Conservation (phyloP, 257 asterid genomes). For the Solanum bukasovii region DNA sequence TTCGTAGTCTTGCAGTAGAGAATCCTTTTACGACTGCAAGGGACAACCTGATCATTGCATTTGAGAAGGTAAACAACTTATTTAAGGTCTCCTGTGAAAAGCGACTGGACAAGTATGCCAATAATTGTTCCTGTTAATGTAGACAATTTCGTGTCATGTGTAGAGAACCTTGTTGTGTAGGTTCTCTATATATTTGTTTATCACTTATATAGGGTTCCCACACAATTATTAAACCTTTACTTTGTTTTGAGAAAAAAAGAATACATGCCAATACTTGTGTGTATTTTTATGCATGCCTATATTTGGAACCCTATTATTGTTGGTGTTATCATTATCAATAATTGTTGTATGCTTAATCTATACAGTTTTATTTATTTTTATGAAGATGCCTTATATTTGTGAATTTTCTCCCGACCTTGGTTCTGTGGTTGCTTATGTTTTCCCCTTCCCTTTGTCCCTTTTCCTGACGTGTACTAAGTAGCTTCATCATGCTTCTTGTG, state of each 20-base stretch:
- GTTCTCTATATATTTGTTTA: not conserved
- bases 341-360: not conserved
- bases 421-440: not conserved
- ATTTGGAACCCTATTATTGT: not conserved
- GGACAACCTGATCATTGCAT: slow-evolving; percentile 83
- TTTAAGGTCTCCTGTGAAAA: not conserved
- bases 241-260: not conserved
- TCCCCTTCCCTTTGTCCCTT: not conserved
- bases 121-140: not conserved
- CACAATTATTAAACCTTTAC: not conserved
- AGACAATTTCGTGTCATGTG: not conserved
- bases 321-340: not conserved
- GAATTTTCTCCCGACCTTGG: not conserved
- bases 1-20: slow-evolving; percentile 86
- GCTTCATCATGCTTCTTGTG: not conserved
- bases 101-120: not conserved
- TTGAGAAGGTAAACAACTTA: slow-evolving; percentile 71
- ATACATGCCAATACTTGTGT: not conserved
- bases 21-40: slow-evolving; percentile 80
- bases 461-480: not conserved
- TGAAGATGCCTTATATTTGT: not conserved
- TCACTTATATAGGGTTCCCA: not conserved
- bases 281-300: not conserved
- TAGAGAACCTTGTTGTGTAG: not conserved
- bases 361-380: not conserved